Percentiles rank a stretch among this genome's conserved stretches.
Evolutionary conservation across 768 basidiomycete species (phyloP).

Genomic region (Leccinum variicolor): DNA sequence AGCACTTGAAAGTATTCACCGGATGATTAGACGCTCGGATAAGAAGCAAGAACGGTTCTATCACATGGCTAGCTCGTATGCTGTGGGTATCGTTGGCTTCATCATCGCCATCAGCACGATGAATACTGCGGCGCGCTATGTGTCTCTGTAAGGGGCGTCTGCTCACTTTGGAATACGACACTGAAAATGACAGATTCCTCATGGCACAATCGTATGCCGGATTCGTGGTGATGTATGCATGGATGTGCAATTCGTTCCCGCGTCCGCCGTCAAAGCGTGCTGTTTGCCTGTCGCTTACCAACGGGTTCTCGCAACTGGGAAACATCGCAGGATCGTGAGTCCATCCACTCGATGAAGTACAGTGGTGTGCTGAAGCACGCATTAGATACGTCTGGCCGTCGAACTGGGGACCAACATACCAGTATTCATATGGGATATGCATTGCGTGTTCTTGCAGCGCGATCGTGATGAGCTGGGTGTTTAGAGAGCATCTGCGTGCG

Average conservation of each 20-base stretch:
- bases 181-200: constrained; percentile 51
- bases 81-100: constrained; percentile 64
- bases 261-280: constrained; percentile 83
- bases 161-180: constrained; percentile 3
- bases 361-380: not conserved
- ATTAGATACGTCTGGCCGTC: constrained; percentile 62
- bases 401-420: constrained; percentile 69
- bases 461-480: constrained; percentile 49
- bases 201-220: constrained; percentile 74
- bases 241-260: constrained; percentile 60
- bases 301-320: constrained; percentile 78
- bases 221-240: constrained; percentile 59
- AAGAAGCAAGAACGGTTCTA: constrained; percentile 64
- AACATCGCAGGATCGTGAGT: constrained; percentile 82
- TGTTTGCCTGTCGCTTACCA: constrained; percentile 76
- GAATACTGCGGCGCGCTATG: constrained; percentile 60
- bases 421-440: constrained; percentile 71
- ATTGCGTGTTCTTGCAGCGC: constrained; percentile 51
- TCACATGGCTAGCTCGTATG: constrained; percentile 56
- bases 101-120: constrained; percentile 62
- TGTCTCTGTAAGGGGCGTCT: constrained; percentile 48
- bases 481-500: constrained; percentile 41
- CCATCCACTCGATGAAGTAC: not conserved
- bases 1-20: constrained; percentile 1
- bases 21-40: constrained; percentile 59